These are phyloP conservation scores for Boechera retrofracta DNA, from an alignment of 345 rosid genomes.

Conservation along the genomic window DNA sequence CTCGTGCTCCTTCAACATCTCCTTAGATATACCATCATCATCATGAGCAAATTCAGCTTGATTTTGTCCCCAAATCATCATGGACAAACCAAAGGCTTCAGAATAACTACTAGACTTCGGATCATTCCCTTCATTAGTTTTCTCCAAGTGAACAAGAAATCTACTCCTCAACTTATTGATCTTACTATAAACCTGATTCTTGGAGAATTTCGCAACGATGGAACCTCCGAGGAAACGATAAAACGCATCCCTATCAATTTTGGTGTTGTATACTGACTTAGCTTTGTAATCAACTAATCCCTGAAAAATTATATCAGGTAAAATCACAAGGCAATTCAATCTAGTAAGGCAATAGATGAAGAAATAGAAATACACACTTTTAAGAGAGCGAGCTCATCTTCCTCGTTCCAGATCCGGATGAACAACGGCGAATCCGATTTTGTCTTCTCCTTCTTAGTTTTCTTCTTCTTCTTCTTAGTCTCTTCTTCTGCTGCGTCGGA, in stretches of 20 bases:
- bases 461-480: not conserved
- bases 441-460: slow-evolving; percentile 7
- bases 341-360: too few relatives aligned
- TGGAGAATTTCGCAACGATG: slow-evolving; percentile 6
- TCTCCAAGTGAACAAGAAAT: slow-evolving; percentile 7
- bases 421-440: not conserved
- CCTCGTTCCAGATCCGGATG: slow-evolving; percentile 33
- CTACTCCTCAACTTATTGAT: slow-evolving; percentile 21
- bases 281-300: slow-evolving; percentile 26
- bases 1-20: not conserved
- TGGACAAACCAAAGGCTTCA: slow-evolving; percentile 30
- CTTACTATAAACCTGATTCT: slow-evolving; percentile 29
- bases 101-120: slow-evolving; percentile 20
- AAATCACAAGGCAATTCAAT: too few relatives aligned
- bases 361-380: slow-evolving; percentile 6
- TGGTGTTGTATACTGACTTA: not conserved
- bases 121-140: slow-evolving; percentile 19
- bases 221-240: not conserved
- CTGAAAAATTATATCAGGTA: not conserved
- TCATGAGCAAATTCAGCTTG: not conserved
- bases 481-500: not conserved
- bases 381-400: slow-evolving; percentile 35
- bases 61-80: slow-evolving; percentile 31
- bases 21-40: not conserved
- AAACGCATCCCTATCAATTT: slow-evolving; percentile 25